Evolutionary conservation across 2,329 filamentous ascomycete genomes (phyloP), one percentile per base, ranked within the genome.

Genomic region (Calycina herbarum): DNA sequence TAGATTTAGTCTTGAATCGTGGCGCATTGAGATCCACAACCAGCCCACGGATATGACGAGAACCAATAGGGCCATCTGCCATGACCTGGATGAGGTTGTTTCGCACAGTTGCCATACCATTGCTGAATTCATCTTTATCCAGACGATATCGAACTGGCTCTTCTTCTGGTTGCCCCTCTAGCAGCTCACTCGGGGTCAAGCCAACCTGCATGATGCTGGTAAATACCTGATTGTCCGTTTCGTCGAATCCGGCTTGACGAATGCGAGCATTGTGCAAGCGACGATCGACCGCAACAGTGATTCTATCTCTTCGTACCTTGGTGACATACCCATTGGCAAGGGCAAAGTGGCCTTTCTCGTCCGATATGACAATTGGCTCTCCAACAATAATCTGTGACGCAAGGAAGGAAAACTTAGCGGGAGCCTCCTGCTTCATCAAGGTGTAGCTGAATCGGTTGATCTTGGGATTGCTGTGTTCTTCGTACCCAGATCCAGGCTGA

Each of bases 101-200:
- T 62, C 95, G 89, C 57, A 97, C 92, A 35, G 91, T 90, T 2
- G 95, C 93, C 92, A 99, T 96, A 65, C 95, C 95, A 73, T 96
- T 98, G 78, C 93, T 96, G 78, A 99, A 99, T 75, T 99, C 95
- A 73, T 99, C 95, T 76, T 97, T 97, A 78, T 99, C 95, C 3
- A 99, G 82, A 29, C 95, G 90, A 73, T 97, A 99, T 59, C 87
- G 82, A 5, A 90, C 79, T 3, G 85, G 85, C 3, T 83, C 77
- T 82, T 81, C 70, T 81, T 84, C 33, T 79, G 81, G 85, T 78
- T 5, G 83, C 81, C 64, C 86, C 80, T 42, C 85, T 80, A 29
- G 11, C 17, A 45, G 33, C 13, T 42, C 82, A 79, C 0, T 79
- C 79, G 42, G 81, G 82, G 1, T 83, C 85, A 71, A 88, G 84